phyloP scores from a whole-genome alignment of 257 asterid species.

The Ocimum tenuiflorum region DNA sequence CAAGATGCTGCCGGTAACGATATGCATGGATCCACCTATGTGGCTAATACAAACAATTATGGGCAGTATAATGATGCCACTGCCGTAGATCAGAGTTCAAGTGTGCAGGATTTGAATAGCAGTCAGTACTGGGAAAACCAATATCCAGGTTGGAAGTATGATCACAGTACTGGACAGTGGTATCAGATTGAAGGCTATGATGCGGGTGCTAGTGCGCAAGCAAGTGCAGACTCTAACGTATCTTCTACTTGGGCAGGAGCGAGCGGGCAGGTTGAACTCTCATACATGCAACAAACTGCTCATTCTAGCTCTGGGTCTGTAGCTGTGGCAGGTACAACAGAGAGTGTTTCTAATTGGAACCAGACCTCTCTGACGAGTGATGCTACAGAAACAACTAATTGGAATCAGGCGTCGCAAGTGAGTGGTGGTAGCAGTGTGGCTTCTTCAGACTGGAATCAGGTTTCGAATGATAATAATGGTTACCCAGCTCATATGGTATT shows the following conservation, averaged over 20 bases:
- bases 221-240: constrained; percentile 22
- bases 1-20: constrained; percentile 28
- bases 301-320: constrained; percentile 46
- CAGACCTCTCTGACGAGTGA: constrained; percentile 34
- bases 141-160: constrained; percentile 90
- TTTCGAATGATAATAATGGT: constrained; percentile 39
- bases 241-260: constrained; percentile 39
- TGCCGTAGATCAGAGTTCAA: constrained; percentile 40
- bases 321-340: constrained; percentile 44
- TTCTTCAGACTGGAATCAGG: constrained; percentile 51
- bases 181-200: constrained; percentile 57
- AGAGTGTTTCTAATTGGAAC: constrained; percentile 44
- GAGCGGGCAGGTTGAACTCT: constrained; percentile 43
- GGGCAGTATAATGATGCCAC: constrained; percentile 29
- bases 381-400: constrained; percentile 31
- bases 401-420: constrained; percentile 50
- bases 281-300: constrained; percentile 65
- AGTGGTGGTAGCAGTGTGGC: constrained; percentile 27
- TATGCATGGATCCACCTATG: constrained; percentile 25
- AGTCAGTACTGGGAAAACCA: constrained; percentile 68
- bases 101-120: constrained; percentile 42
- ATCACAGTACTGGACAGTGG: constrained; percentile 72
- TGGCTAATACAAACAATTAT: constrained; percentile 24
- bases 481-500: constrained; percentile 87
- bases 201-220: constrained; percentile 27